Evolutionary conservation across 352 stramenopile species (phyloP).

Genomic region (Phytophthora aleatoria): DNA sequence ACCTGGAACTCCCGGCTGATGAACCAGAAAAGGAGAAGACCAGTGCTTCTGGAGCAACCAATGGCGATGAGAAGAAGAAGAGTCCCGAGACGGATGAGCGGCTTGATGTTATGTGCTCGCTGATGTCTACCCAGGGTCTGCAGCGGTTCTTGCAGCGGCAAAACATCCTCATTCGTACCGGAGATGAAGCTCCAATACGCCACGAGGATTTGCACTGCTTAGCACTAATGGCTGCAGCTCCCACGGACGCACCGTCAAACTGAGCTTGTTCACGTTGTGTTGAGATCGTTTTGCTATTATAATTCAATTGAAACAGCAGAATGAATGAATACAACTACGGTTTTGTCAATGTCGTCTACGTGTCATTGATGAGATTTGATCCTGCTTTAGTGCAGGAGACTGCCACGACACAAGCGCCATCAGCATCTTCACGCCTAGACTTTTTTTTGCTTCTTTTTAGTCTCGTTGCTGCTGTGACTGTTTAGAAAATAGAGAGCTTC

Average conservation of each 20-base stretch:
- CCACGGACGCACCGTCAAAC: slow-evolving; percentile 7
- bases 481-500: slow-evolving; percentile 90
- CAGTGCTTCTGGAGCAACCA: slow-evolving; percentile 14
- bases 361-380: slow-evolving; percentile 21
- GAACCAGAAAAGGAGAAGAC: slow-evolving; percentile 27
- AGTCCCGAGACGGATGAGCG: slow-evolving; percentile 35
- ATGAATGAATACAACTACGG: slow-evolving; percentile 22
- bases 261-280: slow-evolving; percentile 21
- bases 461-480: not conserved
- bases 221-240: slow-evolving; percentile 43
- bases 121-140: slow-evolving; percentile 71
- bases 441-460: slow-evolving; percentile 1
- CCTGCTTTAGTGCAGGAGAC: not conserved
- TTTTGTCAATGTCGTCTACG: slow-evolving; percentile 24
- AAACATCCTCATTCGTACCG: slow-evolving; percentile 47
- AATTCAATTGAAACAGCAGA: slow-evolving; percentile 1
- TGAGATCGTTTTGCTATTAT: not conserved
- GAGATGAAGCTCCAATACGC: slow-evolving; percentile 27
- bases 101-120: slow-evolving; percentile 83
- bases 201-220: slow-evolving; percentile 73
- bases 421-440: slow-evolving; percentile 3
- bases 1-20: slow-evolving; percentile 16
- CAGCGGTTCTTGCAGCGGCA: slow-evolving; percentile 56
- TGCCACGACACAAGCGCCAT: slow-evolving; percentile 15
- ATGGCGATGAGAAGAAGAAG: slow-evolving; percentile 21